A percentile compares a stretch with the other conserved stretches of the same genome.
phyloP scores from a whole-genome alignment of 139 green algal genomes.

The Dunaliella sp. region DNA sequence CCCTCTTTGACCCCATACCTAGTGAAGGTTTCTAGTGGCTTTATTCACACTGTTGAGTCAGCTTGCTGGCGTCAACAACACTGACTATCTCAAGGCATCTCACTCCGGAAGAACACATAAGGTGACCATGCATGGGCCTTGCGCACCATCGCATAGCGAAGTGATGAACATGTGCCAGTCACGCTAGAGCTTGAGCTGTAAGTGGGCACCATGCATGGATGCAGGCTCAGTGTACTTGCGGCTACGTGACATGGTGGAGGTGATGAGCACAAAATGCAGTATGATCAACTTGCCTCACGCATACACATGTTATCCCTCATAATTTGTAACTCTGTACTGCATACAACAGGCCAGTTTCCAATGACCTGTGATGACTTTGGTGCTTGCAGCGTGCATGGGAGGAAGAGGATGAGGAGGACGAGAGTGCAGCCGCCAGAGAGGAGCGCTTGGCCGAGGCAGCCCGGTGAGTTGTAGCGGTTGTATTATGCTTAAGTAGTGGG shows the following conservation, averaged over 20 bases:
- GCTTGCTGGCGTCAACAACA: too few relatives aligned
- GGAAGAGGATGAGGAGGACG: conserved; percentile 57
- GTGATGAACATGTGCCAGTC: too few relatives aligned
- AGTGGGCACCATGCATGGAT: not conserved
- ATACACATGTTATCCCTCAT: not conserved
- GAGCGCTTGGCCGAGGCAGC: conserved; percentile 11
- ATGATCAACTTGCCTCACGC: not conserved
- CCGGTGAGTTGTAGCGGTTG: not conserved
- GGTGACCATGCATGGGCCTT: too few relatives aligned
- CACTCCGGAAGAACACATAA: too few relatives aligned
- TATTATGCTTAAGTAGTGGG: too few relatives aligned
- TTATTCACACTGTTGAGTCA: too few relatives aligned
- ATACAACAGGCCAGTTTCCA: not conserved
- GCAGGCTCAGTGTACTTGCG: not conserved
- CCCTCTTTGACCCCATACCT: too few relatives aligned
- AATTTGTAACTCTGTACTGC: not conserved
- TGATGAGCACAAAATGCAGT: conserved; percentile 12
- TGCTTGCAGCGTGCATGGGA: conserved; percentile 63
- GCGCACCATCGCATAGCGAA: too few relatives aligned
- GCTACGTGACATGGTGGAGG: not conserved
- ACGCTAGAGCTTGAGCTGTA: too few relatives aligned
- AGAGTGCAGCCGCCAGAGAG: conserved; percentile 8
- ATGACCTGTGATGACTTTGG: conserved; percentile 16
- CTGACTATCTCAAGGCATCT: too few relatives aligned
- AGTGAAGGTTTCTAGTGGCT: too few relatives aligned